Evolutionary conservation across 2,329 filamentous ascomycete species (phyloP).

Genomic region (Cadophora gregata): DNA sequence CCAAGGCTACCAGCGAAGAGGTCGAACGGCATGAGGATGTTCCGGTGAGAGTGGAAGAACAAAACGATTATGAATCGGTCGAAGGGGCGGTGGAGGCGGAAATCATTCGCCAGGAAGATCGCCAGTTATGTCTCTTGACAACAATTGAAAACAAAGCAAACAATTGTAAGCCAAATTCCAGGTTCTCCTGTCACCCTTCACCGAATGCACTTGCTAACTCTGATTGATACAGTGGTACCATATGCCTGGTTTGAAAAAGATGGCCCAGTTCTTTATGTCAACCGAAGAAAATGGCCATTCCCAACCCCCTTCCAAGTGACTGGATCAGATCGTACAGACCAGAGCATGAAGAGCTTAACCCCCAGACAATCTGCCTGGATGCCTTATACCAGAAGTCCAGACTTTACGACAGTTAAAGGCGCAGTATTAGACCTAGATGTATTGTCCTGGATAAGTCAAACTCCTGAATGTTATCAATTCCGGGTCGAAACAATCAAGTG

Average conservation of each 20-base stretch:
- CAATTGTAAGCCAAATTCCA: not conserved
- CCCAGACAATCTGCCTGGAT: constrained; percentile 32
- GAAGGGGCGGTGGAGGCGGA: constrained; percentile 6
- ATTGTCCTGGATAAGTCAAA: constrained; percentile 28
- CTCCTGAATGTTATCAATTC: constrained; percentile 29
- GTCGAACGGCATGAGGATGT: not conserved
- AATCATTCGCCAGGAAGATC: constrained; percentile 15
- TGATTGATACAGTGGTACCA: constrained; percentile 22
- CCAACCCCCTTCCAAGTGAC: constrained; percentile 22
- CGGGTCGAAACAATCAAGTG: constrained; percentile 30
- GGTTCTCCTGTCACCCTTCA: not conserved
- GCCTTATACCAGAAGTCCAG: constrained; percentile 27
- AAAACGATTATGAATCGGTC: constrained; percentile 10
- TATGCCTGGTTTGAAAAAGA: constrained; percentile 29
- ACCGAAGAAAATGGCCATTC: constrained; percentile 26
- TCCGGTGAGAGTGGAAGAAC: not conserved
- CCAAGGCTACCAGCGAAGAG: not conserved
- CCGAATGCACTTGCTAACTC: not conserved
- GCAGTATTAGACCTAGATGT: constrained; percentile 24
- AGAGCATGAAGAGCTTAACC: constrained; percentile 19
- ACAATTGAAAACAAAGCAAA: constrained; percentile 4
- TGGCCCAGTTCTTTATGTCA: constrained; percentile 24
- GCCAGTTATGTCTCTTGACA: constrained; percentile 7
- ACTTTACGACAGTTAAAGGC: constrained; percentile 24
- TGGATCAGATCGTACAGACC: constrained; percentile 22